Base-by-base conservation (phyloP, 2,329 filamentous ascomycete species). In the Alternaria viburni region DNA sequence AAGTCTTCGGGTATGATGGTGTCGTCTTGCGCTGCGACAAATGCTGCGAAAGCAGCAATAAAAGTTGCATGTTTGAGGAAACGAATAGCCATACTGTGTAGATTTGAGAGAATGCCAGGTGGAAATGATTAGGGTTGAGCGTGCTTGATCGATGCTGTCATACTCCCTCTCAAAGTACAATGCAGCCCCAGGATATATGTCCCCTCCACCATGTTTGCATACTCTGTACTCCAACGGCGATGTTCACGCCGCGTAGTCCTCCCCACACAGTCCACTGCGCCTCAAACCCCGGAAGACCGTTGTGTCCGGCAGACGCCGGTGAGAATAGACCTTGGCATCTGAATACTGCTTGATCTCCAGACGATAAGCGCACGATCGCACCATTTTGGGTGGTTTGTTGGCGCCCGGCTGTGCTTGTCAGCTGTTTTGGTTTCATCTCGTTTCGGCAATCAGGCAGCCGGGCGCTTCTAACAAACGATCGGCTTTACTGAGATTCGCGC, bases 381-480 rank as follows among this genome's bases (percentile, higher is more conserved):
- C 19, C 21, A 49, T 9, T 61, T 55, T 63, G 11, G 60, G 56
- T 61, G 58, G 62, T 47, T 32, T 44, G 17, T 62, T 46, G 62
- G 26, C 44, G 59, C 47, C 59, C 44, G 50, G 57, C 49, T 25
- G 41, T 57, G 54, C 67, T 66, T 71, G 71, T 70, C 67, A 62
- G 54, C 67, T 49, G 64, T 66, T 67, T 68, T 66, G 61, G 71
- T 72, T 72, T 74, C 71, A 74, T 59, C 12, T 45, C 50, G 67
- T 68, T 69, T 72, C 71, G 69, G 70, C 57, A 63, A 59, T 36
- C 23, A 46, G 51, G 41, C 41, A 62, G 52, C 69, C 70, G 68
- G 61, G 64, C 64, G 70, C 61, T 60, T 69, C 51, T 50, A 26
- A 57, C 49, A 55, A 50, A 17, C 44, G 54, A 26, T 21, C 45